A percentile compares a stretch with the other conserved stretches of the same genome.
These are phyloP conservation scores for Alloascoidea hylecoeti DNA, from an alignment of 805 yeast species.

Conservation along the genomic window DNA sequence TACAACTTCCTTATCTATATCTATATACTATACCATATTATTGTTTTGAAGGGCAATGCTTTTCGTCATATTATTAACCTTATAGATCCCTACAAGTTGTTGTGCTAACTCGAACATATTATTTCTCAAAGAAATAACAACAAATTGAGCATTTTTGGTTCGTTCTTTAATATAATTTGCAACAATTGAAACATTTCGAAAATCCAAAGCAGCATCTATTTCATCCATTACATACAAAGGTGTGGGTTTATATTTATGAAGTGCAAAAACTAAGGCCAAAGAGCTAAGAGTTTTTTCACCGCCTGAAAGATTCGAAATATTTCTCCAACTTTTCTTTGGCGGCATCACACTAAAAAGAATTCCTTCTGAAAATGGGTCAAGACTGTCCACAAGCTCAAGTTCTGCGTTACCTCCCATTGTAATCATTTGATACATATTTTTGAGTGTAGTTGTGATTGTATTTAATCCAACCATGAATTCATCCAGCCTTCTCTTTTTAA, in stretches of 20 bases:
- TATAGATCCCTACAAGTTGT: slow-evolving; percentile 90
- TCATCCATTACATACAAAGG: slow-evolving; percentile 98
- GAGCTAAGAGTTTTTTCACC: slow-evolving; percentile 96
- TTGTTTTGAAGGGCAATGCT: slow-evolving; percentile 67
- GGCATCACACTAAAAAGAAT: slow-evolving; percentile 97
- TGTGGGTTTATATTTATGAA: slow-evolving; percentile 92
- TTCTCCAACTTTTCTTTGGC: slow-evolving; percentile 95
- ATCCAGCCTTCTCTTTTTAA: slow-evolving; percentile 60
- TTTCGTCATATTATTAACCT: slow-evolving; percentile 79
- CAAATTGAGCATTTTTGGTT: slow-evolving; percentile 91
- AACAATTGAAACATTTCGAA: slow-evolving; percentile 91
- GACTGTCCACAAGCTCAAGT: slow-evolving; percentile 83
- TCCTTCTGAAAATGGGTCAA: slow-evolving; percentile 98
- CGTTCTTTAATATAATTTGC: slow-evolving; percentile 94
- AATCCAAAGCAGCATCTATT: slow-evolving; percentile 96
- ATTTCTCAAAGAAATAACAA: slow-evolving; percentile 88
- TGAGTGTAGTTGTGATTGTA: slow-evolving; percentile 71
- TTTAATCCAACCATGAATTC: slow-evolving; percentile 93
- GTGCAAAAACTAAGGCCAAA: slow-evolving; percentile 87
- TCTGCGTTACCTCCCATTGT: slow-evolving; percentile 99
- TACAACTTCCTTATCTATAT: no score
- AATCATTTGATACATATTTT: slow-evolving; percentile 96
- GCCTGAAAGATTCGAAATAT: slow-evolving; percentile 88
- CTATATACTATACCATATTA: no score
- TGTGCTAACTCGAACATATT: slow-evolving; percentile 97